phyloP scores from a whole-genome alignment of 2,329 filamentous ascomycete genomes.

The Colletotrichum filicis region DNA sequence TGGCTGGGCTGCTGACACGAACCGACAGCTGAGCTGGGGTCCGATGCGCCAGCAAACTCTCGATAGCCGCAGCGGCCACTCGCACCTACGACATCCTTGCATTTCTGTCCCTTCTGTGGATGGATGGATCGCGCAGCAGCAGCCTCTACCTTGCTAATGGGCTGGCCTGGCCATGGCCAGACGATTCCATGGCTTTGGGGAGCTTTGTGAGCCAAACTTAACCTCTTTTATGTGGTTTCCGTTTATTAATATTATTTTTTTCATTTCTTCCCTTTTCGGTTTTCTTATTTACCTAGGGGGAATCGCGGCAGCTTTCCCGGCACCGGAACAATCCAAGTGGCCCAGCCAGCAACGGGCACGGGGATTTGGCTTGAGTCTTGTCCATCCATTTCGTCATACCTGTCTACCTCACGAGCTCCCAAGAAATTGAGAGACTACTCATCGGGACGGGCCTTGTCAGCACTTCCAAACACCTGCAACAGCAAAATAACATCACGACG shows the following conservation, averaged over 20 bases:
- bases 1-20: constrained; percentile 16
- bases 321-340: constrained; percentile 1
- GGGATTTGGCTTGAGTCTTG: neutral
- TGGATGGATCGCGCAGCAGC: constrained; percentile 7
- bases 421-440: neutral
- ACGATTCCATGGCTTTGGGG: constrained; percentile 26
- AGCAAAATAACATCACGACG: neutral
- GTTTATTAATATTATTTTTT: neutral
- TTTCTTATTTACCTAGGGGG: neutral
- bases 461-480: neutral
- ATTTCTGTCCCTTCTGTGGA: neutral
- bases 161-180: constrained; percentile 17
- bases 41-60: constrained; percentile 31
- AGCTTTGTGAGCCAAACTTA: constrained; percentile 17
- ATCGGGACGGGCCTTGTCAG: neutral
- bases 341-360: constrained; percentile 2
- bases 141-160: constrained; percentile 3
- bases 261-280: neutral
- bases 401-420: neutral
- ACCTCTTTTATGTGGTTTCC: neutral
- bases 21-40: constrained; percentile 12
- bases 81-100: constrained; percentile 14
- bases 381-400: constrained; percentile 28
- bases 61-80: constrained; percentile 12
- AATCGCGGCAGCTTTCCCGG: neutral